A percentile compares a stretch with the other conserved stretches of the same genome.
Conservation (phyloP, 805 yeast genomes). For the Starmerella cellae region DNA sequence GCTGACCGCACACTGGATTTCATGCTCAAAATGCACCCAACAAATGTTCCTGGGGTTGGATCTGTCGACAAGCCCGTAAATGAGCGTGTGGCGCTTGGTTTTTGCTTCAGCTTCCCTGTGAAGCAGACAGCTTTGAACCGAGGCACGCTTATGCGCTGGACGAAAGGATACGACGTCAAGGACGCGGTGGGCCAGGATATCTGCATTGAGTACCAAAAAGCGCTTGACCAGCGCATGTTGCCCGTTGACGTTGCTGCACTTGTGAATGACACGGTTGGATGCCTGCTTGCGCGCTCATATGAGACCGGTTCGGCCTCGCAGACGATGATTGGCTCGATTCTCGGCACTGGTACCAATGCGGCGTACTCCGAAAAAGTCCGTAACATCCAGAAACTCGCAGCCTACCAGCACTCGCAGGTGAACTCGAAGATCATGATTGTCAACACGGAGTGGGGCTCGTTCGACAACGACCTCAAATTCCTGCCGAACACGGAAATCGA, state of each 20-base stretch:
- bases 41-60: conserved; percentile 24
- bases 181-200: conserved; percentile 82
- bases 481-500: conserved; percentile 76
- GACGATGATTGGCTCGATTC: conserved; percentile 77
- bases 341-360: conserved; percentile 97
- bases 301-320: conserved; percentile 53
- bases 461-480: conserved; percentile 65
- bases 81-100: conserved; percentile 56
- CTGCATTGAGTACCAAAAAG: conserved; percentile 55
- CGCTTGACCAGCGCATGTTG: conserved; percentile 44
- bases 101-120: conserved; percentile 90
- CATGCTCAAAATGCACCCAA: conserved; percentile 51
- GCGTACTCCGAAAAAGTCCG: conserved; percentile 74
- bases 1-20: conserved; percentile 60
- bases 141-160: conserved; percentile 86
- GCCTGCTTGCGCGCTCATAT: conserved; percentile 78
- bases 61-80: conserved; percentile 20
- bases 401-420: conserved; percentile 35
- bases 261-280: conserved; percentile 94
- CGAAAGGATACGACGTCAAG: conserved; percentile 80
- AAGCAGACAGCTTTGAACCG: conserved; percentile 65
- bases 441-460: conserved; percentile 97
- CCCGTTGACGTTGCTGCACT: conserved; percentile 64
- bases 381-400: conserved; percentile 45
- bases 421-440: conserved; percentile 51